A percentile compares a stretch with the other conserved stretches of the same genome.
These are phyloP conservation scores for Nakazawaea molendinolei DNA, from an alignment of 805 yeast species.

Conservation along the genomic window DNA sequence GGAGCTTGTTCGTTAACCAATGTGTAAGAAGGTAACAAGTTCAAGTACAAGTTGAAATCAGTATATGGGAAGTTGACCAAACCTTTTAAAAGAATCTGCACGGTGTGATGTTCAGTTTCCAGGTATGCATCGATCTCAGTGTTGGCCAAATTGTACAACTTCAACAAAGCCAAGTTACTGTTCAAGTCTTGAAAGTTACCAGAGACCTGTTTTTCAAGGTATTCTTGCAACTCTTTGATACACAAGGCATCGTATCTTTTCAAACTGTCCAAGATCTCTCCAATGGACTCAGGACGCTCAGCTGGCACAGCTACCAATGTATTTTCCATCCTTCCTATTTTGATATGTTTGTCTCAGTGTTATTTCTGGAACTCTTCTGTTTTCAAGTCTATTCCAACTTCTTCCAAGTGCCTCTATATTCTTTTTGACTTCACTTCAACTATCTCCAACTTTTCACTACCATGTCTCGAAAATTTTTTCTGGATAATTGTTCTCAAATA, in stretches of 20 bases:
- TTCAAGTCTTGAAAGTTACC: slow-evolving; percentile 30
- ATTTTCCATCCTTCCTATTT: slow-evolving; percentile 17
- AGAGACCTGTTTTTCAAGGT: slow-evolving; percentile 31
- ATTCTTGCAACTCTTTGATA: slow-evolving; percentile 37
- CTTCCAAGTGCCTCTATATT: too few species aligned
- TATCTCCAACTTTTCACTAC: too few species aligned
- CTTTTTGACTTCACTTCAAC: too few species aligned
- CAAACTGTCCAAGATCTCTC: slow-evolving; percentile 32
- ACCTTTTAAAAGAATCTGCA: slow-evolving; percentile 34
- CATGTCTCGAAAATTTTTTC: too few species aligned
- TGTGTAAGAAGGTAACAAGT: slow-evolving; percentile 35
- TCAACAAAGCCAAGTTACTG: slow-evolving; percentile 40
- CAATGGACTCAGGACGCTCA: slow-evolving; percentile 33
- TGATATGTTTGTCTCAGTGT: too few species aligned
- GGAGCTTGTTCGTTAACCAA: slow-evolving; percentile 11
- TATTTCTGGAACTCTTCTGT: too few species aligned
- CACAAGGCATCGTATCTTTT: slow-evolving; percentile 38
- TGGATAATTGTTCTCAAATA: too few species aligned
- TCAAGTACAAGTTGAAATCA: slow-evolving; percentile 38
- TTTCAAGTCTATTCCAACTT: neutral
- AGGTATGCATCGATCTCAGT: slow-evolving; percentile 22
- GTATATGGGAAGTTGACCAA: slow-evolving; percentile 31
- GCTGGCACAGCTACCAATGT: slow-evolving; percentile 27
- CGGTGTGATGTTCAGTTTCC: slow-evolving; percentile 31
- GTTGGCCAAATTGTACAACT: slow-evolving; percentile 29